phyloP scores from a whole-genome alignment of 805 yeast genomes.

The Komagataella pseudopastoris region DNA sequence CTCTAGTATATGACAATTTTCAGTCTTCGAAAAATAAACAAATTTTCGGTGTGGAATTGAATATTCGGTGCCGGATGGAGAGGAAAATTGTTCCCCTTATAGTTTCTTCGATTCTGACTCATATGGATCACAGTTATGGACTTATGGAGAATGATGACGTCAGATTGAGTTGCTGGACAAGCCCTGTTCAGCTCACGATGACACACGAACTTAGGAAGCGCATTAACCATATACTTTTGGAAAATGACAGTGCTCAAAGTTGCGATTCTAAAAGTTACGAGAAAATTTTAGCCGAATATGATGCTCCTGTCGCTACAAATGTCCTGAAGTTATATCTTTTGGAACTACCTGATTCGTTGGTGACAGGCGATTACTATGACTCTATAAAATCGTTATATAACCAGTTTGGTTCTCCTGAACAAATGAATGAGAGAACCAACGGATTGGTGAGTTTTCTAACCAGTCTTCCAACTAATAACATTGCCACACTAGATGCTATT shows the following conservation, averaged over 20 bases:
- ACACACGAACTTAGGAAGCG: constrained; percentile 49
- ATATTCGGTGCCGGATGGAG: constrained; percentile 58
- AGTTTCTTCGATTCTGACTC: constrained; percentile 46
- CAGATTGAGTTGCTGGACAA: constrained; percentile 56
- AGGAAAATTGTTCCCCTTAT: constrained; percentile 59
- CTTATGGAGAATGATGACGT: constrained; percentile 54
- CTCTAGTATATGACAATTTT: constrained; percentile 65
- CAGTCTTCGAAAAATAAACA: constrained; percentile 55
- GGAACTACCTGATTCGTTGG: constrained; percentile 69
- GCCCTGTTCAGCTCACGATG: constrained; percentile 43
- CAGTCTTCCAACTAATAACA: constrained; percentile 54
- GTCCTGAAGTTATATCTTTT: constrained; percentile 59
- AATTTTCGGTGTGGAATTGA: constrained; percentile 70
- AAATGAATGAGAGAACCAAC: constrained; percentile 26
- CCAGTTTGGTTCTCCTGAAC: constrained; percentile 24
- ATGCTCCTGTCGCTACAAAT: constrained; percentile 46
- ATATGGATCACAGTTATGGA: constrained; percentile 61
- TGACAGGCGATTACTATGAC: constrained; percentile 54
- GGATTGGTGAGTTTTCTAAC: constrained; percentile 55
- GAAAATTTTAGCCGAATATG: constrained; percentile 19
- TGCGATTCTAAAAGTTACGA: constrained; percentile 20
- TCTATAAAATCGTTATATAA: constrained; percentile 53
- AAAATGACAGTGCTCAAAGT: constrained; percentile 9
- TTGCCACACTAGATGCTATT: constrained; percentile 74
- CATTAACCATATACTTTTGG: constrained; percentile 26